Evolutionary conservation across 352 stramenopile genomes (phyloP).

Genomic region (Phytophthora idaei): DNA sequence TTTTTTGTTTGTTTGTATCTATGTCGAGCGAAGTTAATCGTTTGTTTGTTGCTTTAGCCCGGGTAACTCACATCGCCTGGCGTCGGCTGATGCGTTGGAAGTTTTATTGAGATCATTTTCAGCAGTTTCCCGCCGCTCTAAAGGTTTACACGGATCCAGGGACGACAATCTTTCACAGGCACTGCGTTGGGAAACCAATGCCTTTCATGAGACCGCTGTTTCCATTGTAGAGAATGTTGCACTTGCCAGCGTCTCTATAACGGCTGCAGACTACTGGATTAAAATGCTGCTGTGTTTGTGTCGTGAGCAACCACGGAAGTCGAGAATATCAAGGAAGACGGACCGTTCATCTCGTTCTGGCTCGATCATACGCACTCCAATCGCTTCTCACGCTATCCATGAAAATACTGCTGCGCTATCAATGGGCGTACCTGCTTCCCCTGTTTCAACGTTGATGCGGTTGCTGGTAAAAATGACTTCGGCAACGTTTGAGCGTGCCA

Average conservation of each 20-base stretch:
- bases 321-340: constrained; percentile 5
- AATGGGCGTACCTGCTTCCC: neutral
- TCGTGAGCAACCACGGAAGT: constrained; percentile 14
- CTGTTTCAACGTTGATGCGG: constrained; percentile 22
- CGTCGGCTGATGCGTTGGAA: constrained; percentile 24
- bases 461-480: constrained; percentile 31
- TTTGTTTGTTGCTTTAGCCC: constrained; percentile 25
- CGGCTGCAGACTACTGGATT: constrained; percentile 32
- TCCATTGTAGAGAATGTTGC: constrained; percentile 33
- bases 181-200: constrained; percentile 36
- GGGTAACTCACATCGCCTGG: constrained; percentile 30
- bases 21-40: constrained; percentile 1
- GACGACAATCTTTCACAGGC: constrained; percentile 21
- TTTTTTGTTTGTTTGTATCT: neutral
- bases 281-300: constrained; percentile 31
- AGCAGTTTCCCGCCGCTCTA: neutral
- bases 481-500: constrained; percentile 24
- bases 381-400: neutral
- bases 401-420: neutral
- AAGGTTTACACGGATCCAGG: neutral
- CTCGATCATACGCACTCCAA: neutral
- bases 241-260: constrained; percentile 24
- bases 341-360: constrained; percentile 4
- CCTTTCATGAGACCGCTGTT: constrained; percentile 20
- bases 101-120: constrained; percentile 44